Conservation (phyloP, 208 protist genomes). For the Zelonia costaricensis region DNA sequence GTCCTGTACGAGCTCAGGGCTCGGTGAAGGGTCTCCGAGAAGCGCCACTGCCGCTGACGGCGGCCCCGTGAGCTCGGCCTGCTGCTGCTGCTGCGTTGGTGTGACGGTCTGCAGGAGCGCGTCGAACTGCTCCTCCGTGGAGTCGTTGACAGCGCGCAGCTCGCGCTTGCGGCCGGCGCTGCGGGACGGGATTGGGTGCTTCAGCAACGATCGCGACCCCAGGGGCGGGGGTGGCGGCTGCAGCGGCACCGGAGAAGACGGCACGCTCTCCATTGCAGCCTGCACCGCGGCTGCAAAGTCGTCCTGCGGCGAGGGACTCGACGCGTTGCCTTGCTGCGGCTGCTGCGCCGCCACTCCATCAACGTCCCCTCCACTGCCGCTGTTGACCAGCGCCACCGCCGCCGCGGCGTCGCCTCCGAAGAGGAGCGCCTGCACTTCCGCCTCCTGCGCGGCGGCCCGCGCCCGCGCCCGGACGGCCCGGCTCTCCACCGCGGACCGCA, state of each 20-base stretch:
- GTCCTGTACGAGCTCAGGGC: too few relatives aligned
- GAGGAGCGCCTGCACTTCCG: constrained; percentile 32
- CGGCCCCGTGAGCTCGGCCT: too few relatives aligned
- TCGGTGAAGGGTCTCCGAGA: too few relatives aligned
- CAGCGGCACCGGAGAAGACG: not conserved
- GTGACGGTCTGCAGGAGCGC: constrained; percentile 3
- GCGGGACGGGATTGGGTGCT: constrained; percentile 5
- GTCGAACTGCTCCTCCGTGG: constrained; percentile 2
- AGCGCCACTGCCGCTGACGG: too few relatives aligned
- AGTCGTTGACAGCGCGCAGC: constrained; percentile 9
- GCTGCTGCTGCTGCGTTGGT: not conserved
- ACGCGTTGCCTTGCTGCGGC: too few relatives aligned
- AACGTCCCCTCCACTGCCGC: not conserved
- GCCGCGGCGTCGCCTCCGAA: constrained; percentile 9
- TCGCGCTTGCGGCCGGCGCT: not conserved
- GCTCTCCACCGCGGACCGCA: constrained; percentile 12
- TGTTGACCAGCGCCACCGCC: not conserved
- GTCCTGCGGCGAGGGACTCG: not conserved
- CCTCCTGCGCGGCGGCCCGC: constrained; percentile 19
- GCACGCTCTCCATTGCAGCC: constrained; percentile 26
- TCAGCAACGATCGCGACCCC: constrained; percentile 4
- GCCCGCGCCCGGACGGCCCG: constrained; percentile 18
- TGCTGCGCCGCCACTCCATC: too few relatives aligned
- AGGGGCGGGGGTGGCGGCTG: not conserved
- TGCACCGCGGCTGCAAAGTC: constrained; percentile 21